Evolutionary conservation across 2,329 filamentous ascomycete genomes (phyloP), one percentile per base, ranked within the genome.

Genomic region (Sphaerulina populicola): DNA sequence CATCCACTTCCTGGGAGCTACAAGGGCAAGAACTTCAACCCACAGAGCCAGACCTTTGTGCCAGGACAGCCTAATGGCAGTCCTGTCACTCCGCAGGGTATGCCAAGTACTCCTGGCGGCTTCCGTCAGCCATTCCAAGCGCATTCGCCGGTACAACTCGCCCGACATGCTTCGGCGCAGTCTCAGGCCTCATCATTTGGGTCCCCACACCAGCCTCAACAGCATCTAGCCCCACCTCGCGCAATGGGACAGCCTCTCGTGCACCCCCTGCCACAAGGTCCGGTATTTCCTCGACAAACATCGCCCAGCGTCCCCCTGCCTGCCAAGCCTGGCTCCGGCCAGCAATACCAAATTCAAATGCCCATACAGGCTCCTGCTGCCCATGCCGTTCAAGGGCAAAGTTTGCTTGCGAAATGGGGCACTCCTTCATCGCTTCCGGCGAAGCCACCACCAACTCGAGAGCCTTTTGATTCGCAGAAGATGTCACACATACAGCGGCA

Each of bases 31-130:
- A 81, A 85, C 10, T 96, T 97, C 72, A 96, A 96, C 65, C 91
- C 90, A 0, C 90, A 94, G 71, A 96, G 87, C 12, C 87, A 94
- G 64, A 86, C 90, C 0, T 96, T 97, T 68, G 80, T 95, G 21
- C 91, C 91, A 1, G 77, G 75, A 46, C 74, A 79, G 30, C 23
- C 54, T 29, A 53, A 56, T 21, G 47, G 36, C 14, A 54, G 53
- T n/a, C 54, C 60, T 1, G 62, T 62, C 49, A 59, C 59, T 18
- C 60, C 61, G 2, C 59, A 59, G 29, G 53, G 56, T 33, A 47
- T 49, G 21, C 37, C 52, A 10, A 40, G 48, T 30, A 52, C 52
- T 41, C 45, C 47, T 39, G 52, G 42, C 27, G 51, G 42, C 23
- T 55, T 56, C 30, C 33, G 37, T 4, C 55, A 47, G 43, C 43